A percentile compares a stretch with the other conserved stretches of the same genome.
phyloP scores from a whole-genome alignment of 2,329 filamentous ascomycete species.

The Ceratocystiopsis minuta region DNA sequence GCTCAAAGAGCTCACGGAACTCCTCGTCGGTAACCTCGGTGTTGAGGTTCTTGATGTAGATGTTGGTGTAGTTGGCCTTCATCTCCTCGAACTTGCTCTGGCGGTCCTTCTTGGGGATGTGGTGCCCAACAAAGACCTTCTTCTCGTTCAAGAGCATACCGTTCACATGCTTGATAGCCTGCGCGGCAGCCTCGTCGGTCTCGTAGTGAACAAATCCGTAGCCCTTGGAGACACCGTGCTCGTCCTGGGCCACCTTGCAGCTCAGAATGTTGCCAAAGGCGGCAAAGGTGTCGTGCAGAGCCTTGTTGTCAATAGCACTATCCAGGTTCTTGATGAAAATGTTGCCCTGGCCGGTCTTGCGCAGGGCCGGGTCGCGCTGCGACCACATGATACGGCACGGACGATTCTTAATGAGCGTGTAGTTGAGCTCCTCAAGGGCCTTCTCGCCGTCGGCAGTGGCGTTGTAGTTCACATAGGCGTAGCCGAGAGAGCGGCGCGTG shows the following conservation, averaged over 20 bases:
- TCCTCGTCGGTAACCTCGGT: conserved; percentile 75
- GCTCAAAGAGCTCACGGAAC: conserved; percentile 84
- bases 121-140: conserved; percentile 98
- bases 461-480: conserved; percentile 99
- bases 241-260: conserved; percentile 98
- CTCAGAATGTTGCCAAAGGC: conserved; percentile 98
- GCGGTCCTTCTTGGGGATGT: conserved; percentile 99
- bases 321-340: conserved; percentile 99
- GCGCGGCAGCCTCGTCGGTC: conserved; percentile 89
- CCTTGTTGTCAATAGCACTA: conserved; percentile 98
- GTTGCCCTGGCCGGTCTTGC: conserved; percentile 98
- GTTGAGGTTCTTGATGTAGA: conserved; percentile 98
- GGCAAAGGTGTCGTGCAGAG: conserved; percentile 96
- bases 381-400: conserved; percentile 99
- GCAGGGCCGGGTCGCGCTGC: conserved; percentile 93
- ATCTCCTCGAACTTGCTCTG: conserved; percentile 99
- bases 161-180: conserved; percentile 98
- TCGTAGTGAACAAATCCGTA: conserved; percentile 99
- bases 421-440: conserved; percentile 97
- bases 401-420: conserved; percentile 96
- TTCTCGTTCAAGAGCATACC: conserved; percentile 99
- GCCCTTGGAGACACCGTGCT: conserved; percentile 90
- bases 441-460: conserved; percentile 91
- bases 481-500: conserved; percentile 93
- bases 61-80: conserved; percentile 99